A percentile compares a stretch with the other conserved stretches of the same genome.
Evolutionary conservation across 108 stramenopile species (phyloP).

Genomic region (Cyclostephanos tholiformis): DNA sequence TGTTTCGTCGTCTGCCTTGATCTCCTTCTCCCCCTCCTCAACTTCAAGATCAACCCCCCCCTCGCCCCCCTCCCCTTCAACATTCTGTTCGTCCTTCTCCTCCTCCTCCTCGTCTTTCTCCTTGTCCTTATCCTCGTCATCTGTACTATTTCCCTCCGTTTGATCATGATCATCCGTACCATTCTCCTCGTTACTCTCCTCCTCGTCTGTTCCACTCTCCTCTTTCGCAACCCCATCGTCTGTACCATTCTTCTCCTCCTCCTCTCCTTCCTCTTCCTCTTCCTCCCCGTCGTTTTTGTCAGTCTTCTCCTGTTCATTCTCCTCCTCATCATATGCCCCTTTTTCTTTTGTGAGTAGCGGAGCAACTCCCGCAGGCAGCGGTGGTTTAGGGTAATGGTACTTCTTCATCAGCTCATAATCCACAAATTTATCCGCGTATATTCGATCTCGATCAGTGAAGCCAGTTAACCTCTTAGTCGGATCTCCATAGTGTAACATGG

Average conservation of each 20-base stretch:
- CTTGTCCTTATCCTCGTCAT: not conserved
- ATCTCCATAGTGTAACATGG: slow-evolving; percentile 82
- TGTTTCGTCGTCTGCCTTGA: too few relatives aligned
- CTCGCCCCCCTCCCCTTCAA: too few relatives aligned
- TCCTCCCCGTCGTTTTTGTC: not conserved
- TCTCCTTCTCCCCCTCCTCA: too few relatives aligned
- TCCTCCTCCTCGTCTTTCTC: not conserved
- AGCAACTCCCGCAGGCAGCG: not conserved
- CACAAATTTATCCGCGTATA: slow-evolving; percentile 54
- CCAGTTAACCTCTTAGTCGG: slow-evolving; percentile 57
- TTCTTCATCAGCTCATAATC: slow-evolving; percentile 66
- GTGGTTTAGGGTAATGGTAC: slow-evolving; percentile 36
- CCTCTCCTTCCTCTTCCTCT: not conserved
- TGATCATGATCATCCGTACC: too few relatives aligned
- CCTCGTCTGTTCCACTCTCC: not conserved
- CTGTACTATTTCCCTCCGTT: not conserved
- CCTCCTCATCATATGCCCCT: not conserved
- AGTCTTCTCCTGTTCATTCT: not conserved
- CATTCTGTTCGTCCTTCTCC: not conserved
- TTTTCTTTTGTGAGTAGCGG: not conserved
- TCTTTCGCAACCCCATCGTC: not conserved
- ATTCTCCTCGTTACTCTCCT: not conserved
- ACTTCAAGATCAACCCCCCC: too few relatives aligned
- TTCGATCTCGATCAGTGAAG: slow-evolving; percentile 67
- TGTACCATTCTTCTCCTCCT: not conserved